Conservation (phyloP, 2,329 filamentous ascomycete species). For the Akanthomyces dipterigenus region DNA sequence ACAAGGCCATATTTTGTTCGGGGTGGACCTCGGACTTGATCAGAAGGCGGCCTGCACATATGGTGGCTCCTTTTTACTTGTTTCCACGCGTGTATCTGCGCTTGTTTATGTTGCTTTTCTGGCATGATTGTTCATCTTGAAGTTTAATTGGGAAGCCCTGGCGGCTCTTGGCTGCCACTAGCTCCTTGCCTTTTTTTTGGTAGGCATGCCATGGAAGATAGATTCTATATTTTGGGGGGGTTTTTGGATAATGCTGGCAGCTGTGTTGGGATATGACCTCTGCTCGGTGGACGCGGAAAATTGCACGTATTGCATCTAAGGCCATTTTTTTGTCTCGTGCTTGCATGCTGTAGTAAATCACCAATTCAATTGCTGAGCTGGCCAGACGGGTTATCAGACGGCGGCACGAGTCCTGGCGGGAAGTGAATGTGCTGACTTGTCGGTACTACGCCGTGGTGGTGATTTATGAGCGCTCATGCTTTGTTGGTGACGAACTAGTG, state of each 20-base stretch:
- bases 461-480: no score
- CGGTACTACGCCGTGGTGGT: no score
- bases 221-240: slow-evolving; percentile 9
- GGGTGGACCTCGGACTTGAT: background rate
- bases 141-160: slow-evolving; percentile 9
- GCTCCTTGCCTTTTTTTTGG: slow-evolving; percentile 4
- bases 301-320: background rate
- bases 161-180: slow-evolving; percentile 7
- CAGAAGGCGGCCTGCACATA: background rate
- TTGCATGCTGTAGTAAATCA: background rate
- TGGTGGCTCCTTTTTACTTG: background rate
- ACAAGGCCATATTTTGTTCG: background rate
- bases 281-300: background rate
- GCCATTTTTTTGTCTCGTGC: background rate
- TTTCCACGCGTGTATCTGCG: background rate
- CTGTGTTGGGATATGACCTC: background rate
- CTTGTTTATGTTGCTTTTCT: slow-evolving; percentile 13
- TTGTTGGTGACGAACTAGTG: no score
- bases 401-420: no score
- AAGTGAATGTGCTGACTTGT: no score
- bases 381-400: background rate
- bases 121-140: slow-evolving; percentile 10
- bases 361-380: background rate
- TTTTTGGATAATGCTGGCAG: slow-evolving; percentile 6
- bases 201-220: slow-evolving; percentile 7